Conservation (phyloP, 164 flowering plant species). For the Liquidambar formosana region DNA sequence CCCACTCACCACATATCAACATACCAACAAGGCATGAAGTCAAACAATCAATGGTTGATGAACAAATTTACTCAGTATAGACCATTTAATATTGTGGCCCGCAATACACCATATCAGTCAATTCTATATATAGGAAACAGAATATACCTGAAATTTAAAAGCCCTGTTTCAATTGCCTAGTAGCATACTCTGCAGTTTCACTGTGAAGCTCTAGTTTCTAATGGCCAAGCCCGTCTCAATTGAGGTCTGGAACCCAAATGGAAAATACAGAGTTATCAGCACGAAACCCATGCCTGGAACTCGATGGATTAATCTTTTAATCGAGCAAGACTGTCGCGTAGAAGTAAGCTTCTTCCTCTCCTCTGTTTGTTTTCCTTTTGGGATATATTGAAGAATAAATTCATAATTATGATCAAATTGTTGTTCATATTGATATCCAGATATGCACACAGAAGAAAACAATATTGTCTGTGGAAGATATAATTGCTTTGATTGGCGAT, state of each 20-base stretch:
- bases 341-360: slow-evolving; percentile 46
- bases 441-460: slow-evolving; percentile 90
- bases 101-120: not conserved
- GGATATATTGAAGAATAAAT: not conserved
- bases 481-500: slow-evolving; percentile 76
- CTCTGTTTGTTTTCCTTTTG: slow-evolving; percentile 1
- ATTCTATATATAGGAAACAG: slow-evolving; percentile 2
- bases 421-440: slow-evolving; percentile 30
- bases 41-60: not conserved
- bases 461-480: slow-evolving; percentile 91
- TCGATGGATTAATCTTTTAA: slow-evolving; percentile 87
- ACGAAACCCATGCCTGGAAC: slow-evolving; percentile 98
- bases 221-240: slow-evolving; percentile 92
- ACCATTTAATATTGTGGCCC: not conserved
- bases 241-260: slow-evolving; percentile 89
- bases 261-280: slow-evolving; percentile 91
- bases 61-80: not conserved
- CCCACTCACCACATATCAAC: not conserved
- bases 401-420: not conserved
- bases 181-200: not conserved
- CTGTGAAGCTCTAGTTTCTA: not conserved
- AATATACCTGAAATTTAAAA: slow-evolving; percentile 4
- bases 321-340: slow-evolving; percentile 84
- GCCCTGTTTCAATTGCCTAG: not conserved
- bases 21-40: not conserved